Conservation (phyloP, 1,284 basidiomycete species). For the Violaceomyces palustris region DNA sequence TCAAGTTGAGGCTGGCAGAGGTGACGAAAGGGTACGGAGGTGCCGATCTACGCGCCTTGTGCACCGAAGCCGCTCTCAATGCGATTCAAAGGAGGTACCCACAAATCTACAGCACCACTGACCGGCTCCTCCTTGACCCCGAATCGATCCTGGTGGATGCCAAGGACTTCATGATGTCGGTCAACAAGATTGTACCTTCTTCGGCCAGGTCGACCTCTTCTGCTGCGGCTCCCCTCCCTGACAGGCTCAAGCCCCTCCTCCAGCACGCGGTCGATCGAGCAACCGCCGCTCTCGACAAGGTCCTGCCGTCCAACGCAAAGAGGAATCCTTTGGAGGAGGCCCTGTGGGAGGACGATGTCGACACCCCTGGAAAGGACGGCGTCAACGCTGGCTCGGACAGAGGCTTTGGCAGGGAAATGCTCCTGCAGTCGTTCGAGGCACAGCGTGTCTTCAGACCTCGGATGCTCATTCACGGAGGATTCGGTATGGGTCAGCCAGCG, state of each 20-base stretch:
- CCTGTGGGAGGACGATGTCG: constrained; percentile 60
- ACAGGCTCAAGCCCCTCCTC: constrained; percentile 79
- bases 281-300: constrained; percentile 62
- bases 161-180: constrained; percentile 94
- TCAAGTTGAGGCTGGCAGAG: constrained; percentile 70
- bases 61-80: constrained; percentile 89
- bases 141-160: constrained; percentile 79
- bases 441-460: constrained; percentile 85
- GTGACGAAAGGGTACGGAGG: constrained; percentile 97
- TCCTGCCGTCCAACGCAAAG: constrained; percentile 53
- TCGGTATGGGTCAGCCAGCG: constrained; percentile 85
- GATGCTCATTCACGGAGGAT: constrained; percentile 72
- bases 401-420: constrained; percentile 48
- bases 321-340: constrained; percentile 75
- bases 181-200: constrained; percentile 77
- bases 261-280: constrained; percentile 66
- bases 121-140: constrained; percentile 78
- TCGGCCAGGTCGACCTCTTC: constrained; percentile 85
- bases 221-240: constrained; percentile 74
- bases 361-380: constrained; percentile 61
- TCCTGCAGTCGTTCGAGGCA: constrained; percentile 73
- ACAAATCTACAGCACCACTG: constrained; percentile 90
- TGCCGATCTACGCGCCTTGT: constrained; percentile 71
- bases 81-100: constrained; percentile 94
- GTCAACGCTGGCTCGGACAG: constrained; percentile 25